Evolutionary conservation across 2,329 filamentous ascomycete genomes (phyloP).

Genomic region (Sporothrix variecibatus): DNA sequence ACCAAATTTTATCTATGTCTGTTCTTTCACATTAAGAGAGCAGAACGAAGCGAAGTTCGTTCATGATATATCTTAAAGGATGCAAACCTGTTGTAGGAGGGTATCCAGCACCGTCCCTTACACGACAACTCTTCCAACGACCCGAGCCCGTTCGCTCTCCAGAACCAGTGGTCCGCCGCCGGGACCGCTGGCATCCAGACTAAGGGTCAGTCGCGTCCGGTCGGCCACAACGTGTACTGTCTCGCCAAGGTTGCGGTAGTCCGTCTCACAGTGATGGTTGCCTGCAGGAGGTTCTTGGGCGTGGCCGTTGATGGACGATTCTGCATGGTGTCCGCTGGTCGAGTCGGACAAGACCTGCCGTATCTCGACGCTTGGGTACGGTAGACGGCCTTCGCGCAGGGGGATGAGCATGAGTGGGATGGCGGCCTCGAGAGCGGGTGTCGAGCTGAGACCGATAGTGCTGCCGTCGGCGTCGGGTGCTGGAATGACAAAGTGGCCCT

Average conservation of each 20-base stretch:
- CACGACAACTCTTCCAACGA: slow-evolving; percentile 42
- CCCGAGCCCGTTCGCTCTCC: slow-evolving; percentile 55
- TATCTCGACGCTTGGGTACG: slow-evolving; percentile 78
- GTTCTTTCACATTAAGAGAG: neutral
- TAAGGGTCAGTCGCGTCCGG: slow-evolving; percentile 70
- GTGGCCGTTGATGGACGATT: neutral
- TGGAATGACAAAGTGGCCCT: slow-evolving; percentile 72
- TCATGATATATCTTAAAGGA: neutral
- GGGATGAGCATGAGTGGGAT: slow-evolving; percentile 78
- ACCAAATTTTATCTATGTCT: too few species aligned
- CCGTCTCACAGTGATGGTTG: slow-evolving; percentile 66
- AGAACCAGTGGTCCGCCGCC: slow-evolving; percentile 67
- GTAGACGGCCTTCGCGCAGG: slow-evolving; percentile 73
- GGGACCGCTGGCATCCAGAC: slow-evolving; percentile 66
- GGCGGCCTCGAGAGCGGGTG: slow-evolving; percentile 52
- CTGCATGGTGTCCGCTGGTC: neutral
- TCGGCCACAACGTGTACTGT: slow-evolving; percentile 74
- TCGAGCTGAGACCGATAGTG: slow-evolving; percentile 39
- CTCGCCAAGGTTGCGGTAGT: slow-evolving; percentile 77
- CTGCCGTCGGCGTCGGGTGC: slow-evolving; percentile 30
- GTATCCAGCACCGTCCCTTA: neutral
- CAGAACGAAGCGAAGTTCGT: neutral
- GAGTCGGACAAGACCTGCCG: slow-evolving; percentile 53
- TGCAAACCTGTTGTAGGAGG: neutral
- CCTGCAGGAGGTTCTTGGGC: neutral